Percentiles rank a stretch among this genome's conserved stretches.
Evolutionary conservation across 2,329 filamentous ascomycete genomes (phyloP).

Genomic region (Colletotrichum liriopes): DNA sequence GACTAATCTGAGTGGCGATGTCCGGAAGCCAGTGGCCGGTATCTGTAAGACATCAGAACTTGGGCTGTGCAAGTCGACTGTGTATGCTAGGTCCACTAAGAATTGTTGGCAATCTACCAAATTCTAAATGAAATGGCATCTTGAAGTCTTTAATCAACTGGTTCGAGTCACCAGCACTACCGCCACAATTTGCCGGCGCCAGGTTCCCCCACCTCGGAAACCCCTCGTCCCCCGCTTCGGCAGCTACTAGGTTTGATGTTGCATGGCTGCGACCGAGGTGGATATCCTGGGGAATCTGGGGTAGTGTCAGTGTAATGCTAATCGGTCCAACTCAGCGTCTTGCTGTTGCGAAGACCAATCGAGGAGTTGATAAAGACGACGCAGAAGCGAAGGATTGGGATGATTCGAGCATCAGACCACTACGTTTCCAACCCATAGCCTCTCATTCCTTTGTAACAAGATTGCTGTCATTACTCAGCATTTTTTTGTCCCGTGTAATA

Average conservation of each 20-base stretch:
- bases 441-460: not conserved
- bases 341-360: not conserved
- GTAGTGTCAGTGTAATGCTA: not conserved
- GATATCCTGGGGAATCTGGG: slow-evolving; percentile 36
- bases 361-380: slow-evolving; percentile 11
- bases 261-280: slow-evolving; percentile 24
- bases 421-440: too few relatives aligned
- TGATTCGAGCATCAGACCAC: not conserved
- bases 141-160: not conserved
- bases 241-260: slow-evolving; percentile 5
- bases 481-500: not conserved
- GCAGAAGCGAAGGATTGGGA: not conserved
- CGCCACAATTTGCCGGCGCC: slow-evolving; percentile 12
- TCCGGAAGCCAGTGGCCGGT: not conserved
- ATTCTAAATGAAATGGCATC: not conserved
- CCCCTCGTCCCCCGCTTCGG: slow-evolving; percentile 41
- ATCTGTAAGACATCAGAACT: not conserved
- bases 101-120: not conserved
- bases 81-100: not conserved
- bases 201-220: slow-evolving; percentile 26
- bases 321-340: not conserved
- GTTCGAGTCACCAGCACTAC: not conserved
- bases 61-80: not conserved
- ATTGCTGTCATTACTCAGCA: not conserved
- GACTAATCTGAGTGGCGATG: not conserved